A percentile compares a stretch with the other conserved stretches of the same genome.
phyloP scores from a whole-genome alignment of 768 basidiomycete genomes.

The Psilocybe cubensis region DNA sequence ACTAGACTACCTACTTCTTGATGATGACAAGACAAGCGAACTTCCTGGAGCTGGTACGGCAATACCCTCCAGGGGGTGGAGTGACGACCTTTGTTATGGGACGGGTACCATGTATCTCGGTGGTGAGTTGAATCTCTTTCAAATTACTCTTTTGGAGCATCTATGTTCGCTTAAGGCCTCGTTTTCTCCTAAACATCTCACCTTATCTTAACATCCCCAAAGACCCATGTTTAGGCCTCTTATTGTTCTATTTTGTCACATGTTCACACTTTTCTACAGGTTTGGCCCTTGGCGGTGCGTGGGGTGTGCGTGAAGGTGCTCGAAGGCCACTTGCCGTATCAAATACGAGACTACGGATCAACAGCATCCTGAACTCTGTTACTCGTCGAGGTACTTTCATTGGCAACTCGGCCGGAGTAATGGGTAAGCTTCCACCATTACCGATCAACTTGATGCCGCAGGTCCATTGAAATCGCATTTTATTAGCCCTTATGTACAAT shows the following conservation, averaged over 20 bases:
- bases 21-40: slow-evolving; percentile 94
- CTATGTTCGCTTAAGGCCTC: slow-evolving; percentile 54
- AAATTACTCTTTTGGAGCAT: slow-evolving; percentile 57
- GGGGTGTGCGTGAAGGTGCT: slow-evolving; percentile 96
- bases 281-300: slow-evolving; percentile 90
- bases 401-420: slow-evolving; percentile 96
- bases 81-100: slow-evolving; percentile 99
- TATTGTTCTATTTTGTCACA: slow-evolving; percentile 87
- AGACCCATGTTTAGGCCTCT: slow-evolving; percentile 62
- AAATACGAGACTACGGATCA: slow-evolving; percentile 89
- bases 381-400: slow-evolving; percentile 97
- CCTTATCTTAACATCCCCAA: slow-evolving; percentile 67
- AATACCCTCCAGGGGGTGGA: slow-evolving; percentile 95
- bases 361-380: slow-evolving; percentile 95
- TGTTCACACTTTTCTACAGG: slow-evolving; percentile 78
- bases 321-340: slow-evolving; percentile 84
- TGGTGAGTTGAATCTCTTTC: slow-evolving; percentile 79
- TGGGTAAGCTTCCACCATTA: slow-evolving; percentile 70
- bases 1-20: slow-evolving; percentile 93
- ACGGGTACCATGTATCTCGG: slow-evolving; percentile 98
- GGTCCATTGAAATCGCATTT: slow-evolving; percentile 42
- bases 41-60: slow-evolving; percentile 90
- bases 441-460: slow-evolving; percentile 29
- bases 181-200: slow-evolving; percentile 55
- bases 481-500: slow-evolving; percentile 92